A percentile compares a stretch with the other conserved stretches of the same genome.
These are phyloP conservation scores for Erysiphe pulchra DNA, from an alignment of 2,329 filamentous ascomycete genomes.

Conservation along the genomic window DNA sequence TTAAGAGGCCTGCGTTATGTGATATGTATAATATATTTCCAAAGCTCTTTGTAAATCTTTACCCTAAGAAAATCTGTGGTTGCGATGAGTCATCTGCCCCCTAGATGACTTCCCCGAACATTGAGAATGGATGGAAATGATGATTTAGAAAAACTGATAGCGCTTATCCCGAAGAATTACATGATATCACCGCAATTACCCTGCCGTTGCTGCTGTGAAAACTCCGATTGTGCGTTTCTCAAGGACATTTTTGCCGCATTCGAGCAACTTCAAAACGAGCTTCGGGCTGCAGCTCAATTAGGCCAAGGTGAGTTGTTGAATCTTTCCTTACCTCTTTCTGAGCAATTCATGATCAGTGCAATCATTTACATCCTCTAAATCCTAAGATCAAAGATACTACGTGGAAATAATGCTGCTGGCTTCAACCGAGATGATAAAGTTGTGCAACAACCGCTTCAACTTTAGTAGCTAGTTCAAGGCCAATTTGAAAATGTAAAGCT, in stretches of 20 bases:
- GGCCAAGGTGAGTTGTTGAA: slow-evolving; percentile 35
- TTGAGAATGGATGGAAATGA: slow-evolving; percentile 4
- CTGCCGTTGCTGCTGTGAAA: slow-evolving; percentile 60
- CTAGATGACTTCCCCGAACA: not conserved
- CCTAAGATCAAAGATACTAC: not conserved
- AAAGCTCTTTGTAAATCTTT: too few relatives aligned
- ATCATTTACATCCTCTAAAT: not conserved
- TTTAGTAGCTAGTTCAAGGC: not conserved
- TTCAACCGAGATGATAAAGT: too few relatives aligned
- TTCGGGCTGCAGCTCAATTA: slow-evolving; percentile 61
- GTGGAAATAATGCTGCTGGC: too few relatives aligned
- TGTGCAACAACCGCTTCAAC: not conserved
- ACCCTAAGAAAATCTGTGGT: too few relatives aligned
- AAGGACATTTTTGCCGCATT: slow-evolving; percentile 57
- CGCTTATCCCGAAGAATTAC: slow-evolving; percentile 8
- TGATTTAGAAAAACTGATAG: slow-evolving; percentile 7
- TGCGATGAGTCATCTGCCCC: too few relatives aligned
- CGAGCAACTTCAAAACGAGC: slow-evolving; percentile 63
- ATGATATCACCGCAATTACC: slow-evolving; percentile 6
- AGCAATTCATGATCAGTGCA: not conserved
- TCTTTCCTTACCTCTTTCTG: not conserved
- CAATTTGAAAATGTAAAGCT: not conserved
- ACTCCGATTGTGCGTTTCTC: slow-evolving; percentile 51
- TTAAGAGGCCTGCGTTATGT: too few relatives aligned
- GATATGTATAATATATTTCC: too few relatives aligned